Base-by-base conservation (phyloP, 306 rosid species). In the Citrullus mucosospermus region DNA sequence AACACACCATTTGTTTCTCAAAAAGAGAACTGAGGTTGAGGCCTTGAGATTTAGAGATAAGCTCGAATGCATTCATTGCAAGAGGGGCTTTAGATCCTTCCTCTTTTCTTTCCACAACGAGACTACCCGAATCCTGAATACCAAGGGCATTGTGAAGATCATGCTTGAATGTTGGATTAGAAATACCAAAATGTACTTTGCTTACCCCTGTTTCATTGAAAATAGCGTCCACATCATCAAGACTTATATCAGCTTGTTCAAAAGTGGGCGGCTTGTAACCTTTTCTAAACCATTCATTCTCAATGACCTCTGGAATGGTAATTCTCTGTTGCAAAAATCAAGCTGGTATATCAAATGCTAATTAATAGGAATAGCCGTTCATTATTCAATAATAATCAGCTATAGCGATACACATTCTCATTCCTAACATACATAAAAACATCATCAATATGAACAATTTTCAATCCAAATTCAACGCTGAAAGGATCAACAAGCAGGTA, bases 221-320 rank as follows among this genome's bases (percentile, higher is more conserved):
- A 78, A 95, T 87, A 51, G 90, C 87, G 80, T 95, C 84, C 59
- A 95, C 86, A 79, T 95, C 97, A 83, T 84, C 97, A 65, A 92
- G 93, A 83, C 85, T 84, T 82, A 89, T 90, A 89, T 86, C 88
- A 34, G 90, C 85, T 85, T 89, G 96, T 82, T 95, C 97, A 86
- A 92, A 95, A 80, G 80, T 81, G 4, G 97, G 98, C 54, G 96
- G 93, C 78, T 80, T 88, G 79, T 95, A 92, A 72, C 97, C 98
- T 83, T 95, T 95, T 88, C 87, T 95, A 84, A 95, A 95, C 98
- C 98, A 95, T 62, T 95, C 97, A 81, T 91, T 95, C 81, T 92
- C 92, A 84, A 92, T 88, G 41, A 95, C 87, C 77, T 91, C 98
- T 16, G 93, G 82, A 78, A 89, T 80, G 46, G 95, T 91, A 81